Conservation (phyloP, 2,329 filamentous ascomycete species). For the Talaromyces sp. region DNA sequence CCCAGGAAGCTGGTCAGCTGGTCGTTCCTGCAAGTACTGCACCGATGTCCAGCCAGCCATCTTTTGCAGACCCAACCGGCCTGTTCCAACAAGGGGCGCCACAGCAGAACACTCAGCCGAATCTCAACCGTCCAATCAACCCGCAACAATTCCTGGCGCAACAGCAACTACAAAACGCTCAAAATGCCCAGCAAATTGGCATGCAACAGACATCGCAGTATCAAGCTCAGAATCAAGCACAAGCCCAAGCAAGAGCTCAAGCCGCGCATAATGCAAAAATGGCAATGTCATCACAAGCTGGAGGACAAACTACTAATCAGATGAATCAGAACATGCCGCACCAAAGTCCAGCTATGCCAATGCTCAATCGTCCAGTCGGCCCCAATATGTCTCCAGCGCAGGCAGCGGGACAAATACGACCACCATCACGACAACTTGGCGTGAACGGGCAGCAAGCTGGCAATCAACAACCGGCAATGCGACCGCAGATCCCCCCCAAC, state of each 20-base stretch:
- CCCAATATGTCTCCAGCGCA: slow-evolving; percentile 40
- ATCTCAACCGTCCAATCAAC: slow-evolving; percentile 39
- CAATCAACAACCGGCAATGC: slow-evolving; percentile 31
- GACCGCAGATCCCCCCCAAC: slow-evolving; percentile 33
- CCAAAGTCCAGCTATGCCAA: slow-evolving; percentile 40
- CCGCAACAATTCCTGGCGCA: slow-evolving; percentile 43
- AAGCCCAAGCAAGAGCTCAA: slow-evolving; percentile 35
- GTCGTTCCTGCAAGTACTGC: slow-evolving; percentile 64
- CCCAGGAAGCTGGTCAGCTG: slow-evolving; percentile 58
- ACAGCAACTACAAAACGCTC: slow-evolving; percentile 31
- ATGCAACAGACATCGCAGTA: slow-evolving; percentile 36
- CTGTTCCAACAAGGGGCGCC: slow-evolving; percentile 33
- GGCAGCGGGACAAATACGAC: slow-evolving; percentile 32
- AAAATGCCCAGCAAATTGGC: slow-evolving; percentile 44
- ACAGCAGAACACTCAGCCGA: slow-evolving; percentile 41
- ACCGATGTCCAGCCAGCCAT: slow-evolving; percentile 42
- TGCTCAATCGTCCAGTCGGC: slow-evolving; percentile 44
- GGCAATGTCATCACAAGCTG: slow-evolving; percentile 46
- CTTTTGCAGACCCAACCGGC: slow-evolving; percentile 40
- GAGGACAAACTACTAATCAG: slow-evolving; percentile 38
- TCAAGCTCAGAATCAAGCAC: slow-evolving; percentile 23
- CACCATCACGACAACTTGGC: slow-evolving; percentile 33
- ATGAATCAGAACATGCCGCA: slow-evolving; percentile 39
- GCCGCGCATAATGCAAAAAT: slow-evolving; percentile 46
- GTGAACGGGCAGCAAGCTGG: slow-evolving; percentile 31